These are phyloP conservation scores for Nakazawaea wickerhamii DNA, from an alignment of 805 yeast species.

Conservation along the genomic window DNA sequence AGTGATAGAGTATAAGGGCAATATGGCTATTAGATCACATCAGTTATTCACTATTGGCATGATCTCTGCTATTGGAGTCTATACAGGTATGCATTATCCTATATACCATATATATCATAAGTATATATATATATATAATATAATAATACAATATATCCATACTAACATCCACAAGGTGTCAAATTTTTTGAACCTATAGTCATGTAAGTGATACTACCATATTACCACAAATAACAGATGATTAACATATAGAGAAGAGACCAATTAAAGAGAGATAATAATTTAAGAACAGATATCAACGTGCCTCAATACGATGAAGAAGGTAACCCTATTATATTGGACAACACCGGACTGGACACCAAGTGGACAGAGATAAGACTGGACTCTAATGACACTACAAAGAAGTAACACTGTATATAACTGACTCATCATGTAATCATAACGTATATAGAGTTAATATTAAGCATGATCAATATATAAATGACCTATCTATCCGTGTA, in stretches of 20 bases:
- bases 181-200: constrained; percentile 73
- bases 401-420: no score
- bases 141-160: background rate
- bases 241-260: constrained; percentile 32
- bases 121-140: no score
- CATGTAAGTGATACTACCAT: constrained; percentile 37
- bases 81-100: constrained; percentile 28
- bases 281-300: constrained; percentile 52
- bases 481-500: no score
- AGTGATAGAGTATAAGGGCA: no score
- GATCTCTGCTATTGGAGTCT: constrained; percentile 34
- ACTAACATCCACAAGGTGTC: constrained; percentile 45
- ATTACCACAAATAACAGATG: background rate
- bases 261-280: constrained; percentile 59
- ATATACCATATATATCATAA: no score
- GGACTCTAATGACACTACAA: no score
- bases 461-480: no score
- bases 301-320: constrained; percentile 49
- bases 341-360: constrained; percentile 1
- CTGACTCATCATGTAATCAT: no score
- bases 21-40: constrained; percentile 15
- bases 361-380: constrained; percentile 4
- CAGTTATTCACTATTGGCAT: constrained; percentile 22
- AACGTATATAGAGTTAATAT: no score
- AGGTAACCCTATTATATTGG: constrained; percentile 29